Percentiles rank a stretch among this genome's conserved stretches.
phyloP scores from a whole-genome alignment of 768 basidiomycete species.

The Suillus cothurnatus region DNA sequence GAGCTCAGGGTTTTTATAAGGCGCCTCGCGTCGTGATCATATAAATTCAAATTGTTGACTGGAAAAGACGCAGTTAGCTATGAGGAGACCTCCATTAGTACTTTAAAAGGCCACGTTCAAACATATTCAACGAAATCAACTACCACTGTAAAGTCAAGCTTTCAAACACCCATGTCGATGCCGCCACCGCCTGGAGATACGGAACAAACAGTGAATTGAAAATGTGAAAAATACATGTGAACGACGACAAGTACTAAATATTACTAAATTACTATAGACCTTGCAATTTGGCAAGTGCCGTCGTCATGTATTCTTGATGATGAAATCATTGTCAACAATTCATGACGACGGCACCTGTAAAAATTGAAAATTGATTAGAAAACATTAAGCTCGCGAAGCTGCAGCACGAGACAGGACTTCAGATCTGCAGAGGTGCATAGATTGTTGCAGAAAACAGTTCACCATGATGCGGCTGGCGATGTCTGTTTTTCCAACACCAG shows the following conservation, averaged over 20 bases:
- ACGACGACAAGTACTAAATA: background rate
- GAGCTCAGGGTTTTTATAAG: background rate
- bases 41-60: background rate
- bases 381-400: too few species aligned
- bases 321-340: too few species aligned
- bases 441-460: too few species aligned
- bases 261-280: too few species aligned
- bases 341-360: too few species aligned
- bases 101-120: background rate
- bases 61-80: background rate
- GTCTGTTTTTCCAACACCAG: too few species aligned
- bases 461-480: too few species aligned
- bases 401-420: too few species aligned
- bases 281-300: too few species aligned
- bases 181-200: background rate
- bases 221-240: background rate
- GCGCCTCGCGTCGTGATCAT: background rate
- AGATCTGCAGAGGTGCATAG: too few species aligned
- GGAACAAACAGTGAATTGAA: background rate
- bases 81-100: background rate
- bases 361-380: too few species aligned
- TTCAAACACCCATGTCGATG: background rate
- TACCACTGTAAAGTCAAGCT: background rate
- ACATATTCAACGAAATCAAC: background rate
- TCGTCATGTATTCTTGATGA: too few species aligned